Evolutionary conservation across 2,329 filamentous ascomycete genomes (phyloP), one percentile per base, ranked within the genome.

Genomic region (Pestalotiopsis sp.): DNA sequence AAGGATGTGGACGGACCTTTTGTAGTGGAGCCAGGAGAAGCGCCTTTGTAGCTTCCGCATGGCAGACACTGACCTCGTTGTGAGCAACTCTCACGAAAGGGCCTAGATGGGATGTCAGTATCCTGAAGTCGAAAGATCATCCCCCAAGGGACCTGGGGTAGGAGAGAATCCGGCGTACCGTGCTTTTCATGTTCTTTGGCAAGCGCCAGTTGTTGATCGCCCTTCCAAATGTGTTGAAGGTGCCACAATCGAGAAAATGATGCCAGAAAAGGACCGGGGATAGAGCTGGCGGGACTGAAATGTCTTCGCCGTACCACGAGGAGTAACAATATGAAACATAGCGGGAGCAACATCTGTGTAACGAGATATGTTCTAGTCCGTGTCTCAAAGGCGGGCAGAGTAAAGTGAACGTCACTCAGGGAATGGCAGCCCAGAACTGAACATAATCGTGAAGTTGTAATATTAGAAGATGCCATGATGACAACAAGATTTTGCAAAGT

Each of bases 211-310:
- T 66, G 36, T 23, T 68, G 62, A n/a, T 38, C 49, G 49, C 62
- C 67, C 27, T 27, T 38, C 2, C 14, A 13, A 27, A 66, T 59
- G 4, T 57, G 23, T 12, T 20, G 23, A 5, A 66, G 45, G 38
- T 66, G 64, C 64, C 52, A 66, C 4, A 66, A 27, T 9, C 64
- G 45, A 45, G 64, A 58, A 17, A 66, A 36, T 12, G 64, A 57
- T 12, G 64, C 64, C 56, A 66, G 27, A 40, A 58, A 66, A 41
- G 64, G 64, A 14, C 64, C 64, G n/a, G 64, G 64, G n/a, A 66
- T 41, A 7, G 25, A 41, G 41, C 62, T 68, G 41, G 49, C 9
- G 17, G 62, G 52, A 14, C 62, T 38, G 14, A 68, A 58, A 13
- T 68, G 61, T 20, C 56, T 36, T 41, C 62, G 49, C 4, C 60